Evolutionary conservation across 2,329 filamentous ascomycete species (phyloP).

Genomic region (Ophiostoma australiae): DNA sequence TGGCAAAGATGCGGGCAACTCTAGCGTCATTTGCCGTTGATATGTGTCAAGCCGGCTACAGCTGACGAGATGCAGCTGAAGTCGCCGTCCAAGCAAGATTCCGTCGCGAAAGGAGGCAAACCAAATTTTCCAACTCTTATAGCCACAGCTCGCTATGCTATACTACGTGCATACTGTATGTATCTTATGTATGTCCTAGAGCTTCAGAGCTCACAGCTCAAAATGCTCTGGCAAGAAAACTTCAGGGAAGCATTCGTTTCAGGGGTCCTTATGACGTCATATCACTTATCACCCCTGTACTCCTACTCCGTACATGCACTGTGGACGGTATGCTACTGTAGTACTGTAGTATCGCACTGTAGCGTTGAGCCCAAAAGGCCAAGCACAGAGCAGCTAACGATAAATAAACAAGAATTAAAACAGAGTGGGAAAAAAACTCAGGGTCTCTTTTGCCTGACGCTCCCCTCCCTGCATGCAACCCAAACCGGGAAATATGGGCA

Average conservation of each 20-base stretch:
- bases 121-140: background rate
- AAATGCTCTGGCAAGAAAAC: background rate
- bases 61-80: background rate
- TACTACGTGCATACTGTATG: too few species aligned
- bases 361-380: background rate
- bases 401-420: too few species aligned
- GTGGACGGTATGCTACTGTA: background rate
- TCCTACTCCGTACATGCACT: background rate
- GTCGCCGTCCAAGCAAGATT: background rate
- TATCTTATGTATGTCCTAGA: background rate
- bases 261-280: slow-evolving; percentile 7
- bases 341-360: background rate
- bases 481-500: background rate
- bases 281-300: background rate
- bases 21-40: background rate
- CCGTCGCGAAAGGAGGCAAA: background rate
- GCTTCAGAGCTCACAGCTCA: background rate
- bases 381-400: background rate
- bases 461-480: slow-evolving; percentile 3
- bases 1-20: background rate
- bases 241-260: background rate
- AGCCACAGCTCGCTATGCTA: background rate
- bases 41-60: background rate
- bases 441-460: background rate
- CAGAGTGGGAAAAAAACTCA: background rate